Evolutionary conservation across 306 rosid genomes (phyloP).

Genomic region (Casuarina equisetifolia): DNA sequence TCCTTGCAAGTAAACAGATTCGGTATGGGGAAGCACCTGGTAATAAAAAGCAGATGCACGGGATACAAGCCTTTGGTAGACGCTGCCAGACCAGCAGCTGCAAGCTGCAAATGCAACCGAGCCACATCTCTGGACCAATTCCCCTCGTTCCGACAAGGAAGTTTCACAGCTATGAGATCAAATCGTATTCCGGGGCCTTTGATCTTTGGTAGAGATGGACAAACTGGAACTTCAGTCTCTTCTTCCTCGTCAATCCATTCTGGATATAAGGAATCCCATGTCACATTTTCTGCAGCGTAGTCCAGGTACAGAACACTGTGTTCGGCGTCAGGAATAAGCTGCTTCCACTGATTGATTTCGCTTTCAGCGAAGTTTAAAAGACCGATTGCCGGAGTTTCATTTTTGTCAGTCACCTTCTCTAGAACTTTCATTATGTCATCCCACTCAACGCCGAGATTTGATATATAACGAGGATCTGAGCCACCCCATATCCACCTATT

Average conservation of each 20-base stretch:
- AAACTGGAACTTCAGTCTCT: slow-evolving; percentile 70
- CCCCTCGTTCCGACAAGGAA: slow-evolving; percentile 65
- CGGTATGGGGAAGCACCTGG: slow-evolving; percentile 73
- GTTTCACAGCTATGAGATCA: slow-evolving; percentile 75
- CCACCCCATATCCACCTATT: slow-evolving; percentile 94
- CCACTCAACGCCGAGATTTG: slow-evolving; percentile 55
- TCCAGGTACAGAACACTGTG: slow-evolving; percentile 52
- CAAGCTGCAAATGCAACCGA: slow-evolving; percentile 85
- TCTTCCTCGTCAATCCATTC: slow-evolving; percentile 99
- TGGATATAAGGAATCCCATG: slow-evolving; percentile 84
- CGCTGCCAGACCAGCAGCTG: slow-evolving; percentile 77
- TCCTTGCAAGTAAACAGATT: slow-evolving; percentile 79
- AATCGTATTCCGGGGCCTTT: slow-evolving; percentile 59
- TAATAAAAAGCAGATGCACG: slow-evolving; percentile 64
- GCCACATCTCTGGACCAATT: slow-evolving; percentile 96
- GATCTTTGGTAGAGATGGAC: slow-evolving; percentile 76
- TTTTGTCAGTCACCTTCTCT: slow-evolving; percentile 33
- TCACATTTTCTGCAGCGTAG: slow-evolving; percentile 56
- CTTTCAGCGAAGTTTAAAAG: slow-evolving; percentile 65
- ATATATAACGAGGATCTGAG: slow-evolving; percentile 54
- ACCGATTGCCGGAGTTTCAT: slow-evolving; percentile 69
- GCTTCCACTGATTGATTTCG: slow-evolving; percentile 60
- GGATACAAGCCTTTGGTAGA: slow-evolving; percentile 73
- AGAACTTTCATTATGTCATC: slow-evolving; percentile 48
- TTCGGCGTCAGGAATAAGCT: slow-evolving; percentile 55